Base-by-base conservation (phyloP, 2,329 filamentous ascomycete genomes). In the Phialophora tarda region DNA sequence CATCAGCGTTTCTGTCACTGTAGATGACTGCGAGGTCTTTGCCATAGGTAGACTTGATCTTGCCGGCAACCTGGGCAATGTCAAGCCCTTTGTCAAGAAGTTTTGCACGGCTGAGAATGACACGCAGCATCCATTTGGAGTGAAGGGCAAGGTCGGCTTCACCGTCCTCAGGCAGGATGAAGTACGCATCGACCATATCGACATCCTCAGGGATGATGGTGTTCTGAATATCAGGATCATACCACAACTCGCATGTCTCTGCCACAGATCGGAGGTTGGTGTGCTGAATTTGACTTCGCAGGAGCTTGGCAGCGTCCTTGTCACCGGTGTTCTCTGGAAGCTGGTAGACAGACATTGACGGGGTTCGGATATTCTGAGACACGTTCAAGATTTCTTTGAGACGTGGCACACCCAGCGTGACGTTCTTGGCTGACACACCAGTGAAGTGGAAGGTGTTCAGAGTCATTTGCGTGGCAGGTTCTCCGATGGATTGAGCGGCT, bases 381-480 rank as follows among this genome's bases (percentile, higher is more conserved):
- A 99, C 89, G 78, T 99, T 99, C 65, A 99, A 85, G 88, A 99
- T 99, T 82, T 99, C 95, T 86, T 99, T 99, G 58, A 99, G 87
- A 88, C 95, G 94, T 51, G 95, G 95, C 51, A 99, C 95, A 92
- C 95, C 95, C 57, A 99, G 89, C 0, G 95, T 99, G 63, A 99
- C 94, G 85, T 99, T 99, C 89, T 99, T 99, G 26, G 94, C 97
- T 44, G 96, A 97, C 68, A 99, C 93, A 97, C 95, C 95, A 79
- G 95, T 93, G 79, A 99, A 99, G 85, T 99, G 95, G 90, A 99
- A 99, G 26, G 95, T 99, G 82, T 99, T 99, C 68, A 99, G 83
- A 1, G 95, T 99, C 95, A 99, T 99, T 84, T 99, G 95, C 0
- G 95, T 99, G 24, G 95, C 96, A 48, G 95, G 95, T 80, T 99